Base-by-base conservation (phyloP, 768 basidiomycete genomes). In the Hebeloma cylindrosporum region DNA sequence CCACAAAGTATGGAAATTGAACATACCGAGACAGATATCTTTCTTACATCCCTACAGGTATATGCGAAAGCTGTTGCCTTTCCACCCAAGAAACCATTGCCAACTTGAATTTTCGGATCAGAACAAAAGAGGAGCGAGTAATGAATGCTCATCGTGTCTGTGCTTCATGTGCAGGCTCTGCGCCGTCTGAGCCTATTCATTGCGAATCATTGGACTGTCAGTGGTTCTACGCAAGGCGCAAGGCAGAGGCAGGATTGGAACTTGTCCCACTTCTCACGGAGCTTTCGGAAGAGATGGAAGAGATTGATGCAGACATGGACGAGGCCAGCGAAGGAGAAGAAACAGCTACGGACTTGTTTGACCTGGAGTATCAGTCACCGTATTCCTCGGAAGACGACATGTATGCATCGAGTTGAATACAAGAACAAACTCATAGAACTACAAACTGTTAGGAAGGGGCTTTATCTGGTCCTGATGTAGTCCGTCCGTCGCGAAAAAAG, bases 161-260 rank as follows among this genome's bases (percentile, higher is more conserved):
- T 60, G 68, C 70, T 6, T 79, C 83, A 2, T 98, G 94, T 61
- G 69, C 82, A 3, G 66, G 68, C 3, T 72, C 70, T 0, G 72
- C 82, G 2, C 64, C 71, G 3, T 67, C 64, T 9, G 89, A 91
- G 44, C 72, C 75, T 0, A 76, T 83, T 34, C 62, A 75, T 25
- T 98, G 94, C 64, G 82, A 87, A 56, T 91, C 89, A 6, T 68
- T 89, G 34, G 93, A 96, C 58, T 98, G 94, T 60, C 78, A 85
- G 0, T 86, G 89, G 80, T 63, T 93, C 25, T 96, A 81, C 53
- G 77, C 83, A 22, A 72, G 90, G 26, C 78, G 75, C 48, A 83
- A 79, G 53, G 70, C 75, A 4, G 81, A 84, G 38, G 60, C 60
- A 18, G 68, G 66, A 41, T 53, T 67, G 33, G 68, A 69, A 26